These are phyloP conservation scores for Hippophae rhamnoides DNA, from an alignment of 306 rosid genomes.

Conservation along the genomic window DNA sequence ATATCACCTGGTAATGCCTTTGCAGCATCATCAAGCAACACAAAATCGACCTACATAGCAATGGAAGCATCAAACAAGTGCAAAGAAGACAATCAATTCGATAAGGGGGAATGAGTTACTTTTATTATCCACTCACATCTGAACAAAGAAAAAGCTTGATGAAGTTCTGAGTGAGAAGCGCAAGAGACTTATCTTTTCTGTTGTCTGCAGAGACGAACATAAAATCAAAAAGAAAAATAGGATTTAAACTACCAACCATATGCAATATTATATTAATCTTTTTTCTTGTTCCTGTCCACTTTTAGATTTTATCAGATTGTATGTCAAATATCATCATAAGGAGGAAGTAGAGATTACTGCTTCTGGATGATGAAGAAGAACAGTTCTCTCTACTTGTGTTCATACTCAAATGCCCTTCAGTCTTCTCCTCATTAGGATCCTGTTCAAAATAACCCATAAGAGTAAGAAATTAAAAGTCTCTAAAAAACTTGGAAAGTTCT, in stretches of 20 bases:
- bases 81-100: not conserved
- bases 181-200: conserved; percentile 48
- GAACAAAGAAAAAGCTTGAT: conserved; percentile 50
- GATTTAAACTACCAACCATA: not conserved
- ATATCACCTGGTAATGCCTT: conserved; percentile 37
- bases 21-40: conserved; percentile 50
- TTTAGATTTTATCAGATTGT: no score
- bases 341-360: conserved; percentile 17
- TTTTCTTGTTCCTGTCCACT: no score
- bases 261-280: conserved; percentile 1
- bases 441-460: conserved; percentile 13
- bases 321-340: not conserved
- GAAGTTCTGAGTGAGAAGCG: conserved; percentile 43
- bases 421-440: conserved; percentile 28
- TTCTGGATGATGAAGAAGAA: conserved; percentile 20
- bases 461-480: no score
- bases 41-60: conserved; percentile 26
- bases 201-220: conserved; percentile 21
- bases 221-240: conserved; percentile 2
- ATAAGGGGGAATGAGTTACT: not conserved
- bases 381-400: conserved; percentile 18
- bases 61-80: conserved; percentile 1
- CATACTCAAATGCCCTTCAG: conserved; percentile 14
- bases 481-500: not conserved
- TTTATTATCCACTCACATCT: conserved; percentile 22